Percentiles rank a stretch among this genome's conserved stretches.
These are phyloP conservation scores for Penicillium chermesinum DNA, from an alignment of 495 filamentous ascomycete species.

Conservation along the genomic window DNA sequence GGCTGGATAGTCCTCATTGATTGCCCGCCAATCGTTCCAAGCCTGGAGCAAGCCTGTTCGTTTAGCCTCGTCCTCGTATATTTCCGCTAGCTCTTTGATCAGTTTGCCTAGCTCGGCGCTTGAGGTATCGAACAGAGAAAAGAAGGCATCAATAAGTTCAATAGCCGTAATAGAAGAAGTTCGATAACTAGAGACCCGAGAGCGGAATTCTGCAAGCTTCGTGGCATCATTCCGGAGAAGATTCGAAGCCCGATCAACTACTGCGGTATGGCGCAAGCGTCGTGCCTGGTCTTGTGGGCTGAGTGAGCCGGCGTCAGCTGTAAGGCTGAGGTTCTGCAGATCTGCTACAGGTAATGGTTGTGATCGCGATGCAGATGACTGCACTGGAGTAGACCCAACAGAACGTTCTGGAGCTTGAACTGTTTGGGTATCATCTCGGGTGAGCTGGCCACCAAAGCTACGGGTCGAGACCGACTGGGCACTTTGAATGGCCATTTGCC, in stretches of 20 bases:
- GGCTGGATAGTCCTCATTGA: slow-evolving; percentile 93
- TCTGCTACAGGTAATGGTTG: slow-evolving; percentile 39
- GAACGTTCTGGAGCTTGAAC: slow-evolving; percentile 43
- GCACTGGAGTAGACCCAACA: slow-evolving; percentile 30
- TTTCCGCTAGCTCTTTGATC: slow-evolving; percentile 85
- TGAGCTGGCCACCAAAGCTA: slow-evolving; percentile 78
- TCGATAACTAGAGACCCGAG: slow-evolving; percentile 68
- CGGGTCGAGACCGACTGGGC: slow-evolving; percentile 71
- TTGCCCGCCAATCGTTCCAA: slow-evolving; percentile 92
- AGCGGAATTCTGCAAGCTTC: slow-evolving; percentile 74
- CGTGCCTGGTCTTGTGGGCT: slow-evolving; percentile 76
- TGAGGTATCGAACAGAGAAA: slow-evolving; percentile 74
- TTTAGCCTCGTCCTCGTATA: slow-evolving; percentile 80
- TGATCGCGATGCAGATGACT: slow-evolving; percentile 36
- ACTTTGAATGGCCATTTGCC: slow-evolving; percentile 86
- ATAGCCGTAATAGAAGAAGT: slow-evolving; percentile 59
- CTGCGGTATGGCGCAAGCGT: slow-evolving; percentile 63
- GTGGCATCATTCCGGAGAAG: slow-evolving; percentile 67
- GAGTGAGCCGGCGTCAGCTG: slow-evolving; percentile 30
- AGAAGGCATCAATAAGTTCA: slow-evolving; percentile 76
- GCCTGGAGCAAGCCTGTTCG: slow-evolving; percentile 65
- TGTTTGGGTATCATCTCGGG: slow-evolving; percentile 46
- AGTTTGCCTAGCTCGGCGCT: slow-evolving; percentile 79
- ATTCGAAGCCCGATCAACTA: slow-evolving; percentile 77
- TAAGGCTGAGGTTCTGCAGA: slow-evolving; percentile 34